phyloP scores from a whole-genome alignment of 306 rosid genomes.

The Rosa chinensis region DNA sequence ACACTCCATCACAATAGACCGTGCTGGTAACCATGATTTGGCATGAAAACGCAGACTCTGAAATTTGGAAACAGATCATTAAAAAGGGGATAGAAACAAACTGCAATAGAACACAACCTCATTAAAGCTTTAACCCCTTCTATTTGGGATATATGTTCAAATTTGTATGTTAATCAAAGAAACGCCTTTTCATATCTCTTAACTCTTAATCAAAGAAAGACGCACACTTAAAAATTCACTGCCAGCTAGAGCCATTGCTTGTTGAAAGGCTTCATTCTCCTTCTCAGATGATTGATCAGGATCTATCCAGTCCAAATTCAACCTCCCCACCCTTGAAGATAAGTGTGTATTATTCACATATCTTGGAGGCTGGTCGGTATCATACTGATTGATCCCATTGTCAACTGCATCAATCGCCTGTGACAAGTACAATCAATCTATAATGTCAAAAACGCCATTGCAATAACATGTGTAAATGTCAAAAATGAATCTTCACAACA shows the following conservation, averaged over 20 bases:
- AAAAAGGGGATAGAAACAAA: not conserved
- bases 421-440: slow-evolving; percentile 27
- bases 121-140: not conserved
- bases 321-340: slow-evolving; percentile 85
- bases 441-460: not conserved
- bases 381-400: slow-evolving; percentile 88
- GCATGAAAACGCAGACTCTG: slow-evolving; percentile 76
- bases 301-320: slow-evolving; percentile 92
- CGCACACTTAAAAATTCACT: slow-evolving; percentile 82
- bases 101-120: not conserved
- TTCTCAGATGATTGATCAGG: slow-evolving; percentile 82
- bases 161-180: not conserved
- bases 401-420: slow-evolving; percentile 98
- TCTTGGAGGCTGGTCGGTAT: slow-evolving; percentile 85
- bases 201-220: not conserved
- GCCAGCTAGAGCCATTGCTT: slow-evolving; percentile 87
- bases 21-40: slow-evolving; percentile 96
- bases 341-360: slow-evolving; percentile 94
- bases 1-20: slow-evolving; percentile 81
- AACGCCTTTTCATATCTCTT: not conserved
- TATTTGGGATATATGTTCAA: not conserved
- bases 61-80: slow-evolving; percentile 16
- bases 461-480: not conserved
- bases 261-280: slow-evolving; percentile 87
- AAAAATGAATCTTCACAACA: not conserved